Conservation (phyloP, 2,329 filamentous ascomycete species). For the Aspergillus fischeri region DNA sequence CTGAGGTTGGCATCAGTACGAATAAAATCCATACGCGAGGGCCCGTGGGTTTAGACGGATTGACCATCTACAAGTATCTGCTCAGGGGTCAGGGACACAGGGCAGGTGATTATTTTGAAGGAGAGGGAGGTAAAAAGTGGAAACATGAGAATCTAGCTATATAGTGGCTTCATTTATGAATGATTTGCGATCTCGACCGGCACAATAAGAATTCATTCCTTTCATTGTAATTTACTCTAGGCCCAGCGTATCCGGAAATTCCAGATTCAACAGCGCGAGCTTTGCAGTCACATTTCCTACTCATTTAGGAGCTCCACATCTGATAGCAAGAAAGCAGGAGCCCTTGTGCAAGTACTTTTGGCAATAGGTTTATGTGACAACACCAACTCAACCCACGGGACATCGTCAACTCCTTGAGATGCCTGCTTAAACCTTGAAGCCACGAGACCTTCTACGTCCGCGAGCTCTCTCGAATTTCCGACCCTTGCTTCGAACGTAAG, state of each 20-base stretch:
- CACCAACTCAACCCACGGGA: slow-evolving; percentile 13
- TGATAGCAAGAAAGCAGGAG: neutral
- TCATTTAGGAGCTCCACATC: neutral
- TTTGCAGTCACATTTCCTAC: neutral
- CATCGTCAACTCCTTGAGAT: slow-evolving; percentile 3
- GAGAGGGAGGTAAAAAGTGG: slow-evolving; percentile 51
- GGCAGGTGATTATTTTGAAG: slow-evolving; percentile 65
- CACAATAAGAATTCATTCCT: slow-evolving; percentile 1
- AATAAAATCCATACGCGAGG: slow-evolving; percentile 97
- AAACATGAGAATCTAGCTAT: slow-evolving; percentile 50
- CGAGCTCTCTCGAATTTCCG: slow-evolving; percentile 99
- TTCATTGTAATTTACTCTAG: neutral
- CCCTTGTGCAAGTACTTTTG: slow-evolving; percentile 5
- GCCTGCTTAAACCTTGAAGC: slow-evolving; percentile 94
- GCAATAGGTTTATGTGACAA: slow-evolving; percentile 12
- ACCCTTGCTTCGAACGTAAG: slow-evolving; percentile 95
- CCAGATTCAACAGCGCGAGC: neutral
- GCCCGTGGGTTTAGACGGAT: slow-evolving; percentile 86
- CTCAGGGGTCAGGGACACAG: slow-evolving; percentile 78
- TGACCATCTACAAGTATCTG: slow-evolving; percentile 98
- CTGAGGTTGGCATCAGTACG: slow-evolving; percentile 96
- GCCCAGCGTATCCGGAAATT: neutral
- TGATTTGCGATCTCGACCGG: neutral
- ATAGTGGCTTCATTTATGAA: neutral
- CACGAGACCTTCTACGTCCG: slow-evolving; percentile 96